Conservation (phyloP, 2,329 filamentous ascomycete species). For the Didymosphaeria variabile region DNA sequence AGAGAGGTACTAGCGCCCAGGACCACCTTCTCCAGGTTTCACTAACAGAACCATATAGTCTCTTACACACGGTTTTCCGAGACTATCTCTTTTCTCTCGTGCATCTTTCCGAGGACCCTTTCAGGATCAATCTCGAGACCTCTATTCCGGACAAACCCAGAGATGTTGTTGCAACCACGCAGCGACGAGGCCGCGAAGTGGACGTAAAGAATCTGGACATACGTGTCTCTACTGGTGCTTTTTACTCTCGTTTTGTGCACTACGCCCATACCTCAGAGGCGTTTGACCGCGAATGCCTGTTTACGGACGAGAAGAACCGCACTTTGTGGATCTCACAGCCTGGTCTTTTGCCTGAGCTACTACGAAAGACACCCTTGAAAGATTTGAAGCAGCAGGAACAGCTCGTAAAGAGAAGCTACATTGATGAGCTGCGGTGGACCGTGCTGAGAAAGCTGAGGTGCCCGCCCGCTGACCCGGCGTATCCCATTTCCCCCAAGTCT, state of each 20-base stretch:
- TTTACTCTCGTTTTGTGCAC: constrained; percentile 72
- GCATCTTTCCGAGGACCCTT: constrained; percentile 52
- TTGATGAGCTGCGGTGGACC: constrained; percentile 48
- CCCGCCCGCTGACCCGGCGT: constrained; percentile 50
- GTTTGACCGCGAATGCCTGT: constrained; percentile 65
- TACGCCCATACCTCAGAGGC: constrained; percentile 71
- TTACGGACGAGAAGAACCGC: constrained; percentile 62
- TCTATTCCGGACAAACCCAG: constrained; percentile 51
- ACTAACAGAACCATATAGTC: constrained; percentile 27
- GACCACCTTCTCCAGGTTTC: not conserved
- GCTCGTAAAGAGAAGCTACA: constrained; percentile 17
- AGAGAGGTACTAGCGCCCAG: not conserved
- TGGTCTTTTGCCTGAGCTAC: constrained; percentile 55
- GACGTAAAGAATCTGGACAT: constrained; percentile 59
- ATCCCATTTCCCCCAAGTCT: constrained; percentile 36
- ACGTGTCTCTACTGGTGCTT: constrained; percentile 69
- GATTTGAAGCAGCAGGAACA: constrained; percentile 12
- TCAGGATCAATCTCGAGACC: constrained; percentile 65
- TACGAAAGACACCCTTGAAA: constrained; percentile 51
- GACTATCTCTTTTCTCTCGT: constrained; percentile 59
- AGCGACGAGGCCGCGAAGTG: constrained; percentile 14
- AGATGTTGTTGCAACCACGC: constrained; percentile 36
- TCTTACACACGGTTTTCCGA: constrained; percentile 51
- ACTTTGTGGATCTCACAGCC: constrained; percentile 67
- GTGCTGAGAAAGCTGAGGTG: constrained; percentile 51